Evolutionary conservation across 306 rosid species (phyloP), one percentile per base, ranked within the genome.

Genomic region (Parietaria judaica): DNA sequence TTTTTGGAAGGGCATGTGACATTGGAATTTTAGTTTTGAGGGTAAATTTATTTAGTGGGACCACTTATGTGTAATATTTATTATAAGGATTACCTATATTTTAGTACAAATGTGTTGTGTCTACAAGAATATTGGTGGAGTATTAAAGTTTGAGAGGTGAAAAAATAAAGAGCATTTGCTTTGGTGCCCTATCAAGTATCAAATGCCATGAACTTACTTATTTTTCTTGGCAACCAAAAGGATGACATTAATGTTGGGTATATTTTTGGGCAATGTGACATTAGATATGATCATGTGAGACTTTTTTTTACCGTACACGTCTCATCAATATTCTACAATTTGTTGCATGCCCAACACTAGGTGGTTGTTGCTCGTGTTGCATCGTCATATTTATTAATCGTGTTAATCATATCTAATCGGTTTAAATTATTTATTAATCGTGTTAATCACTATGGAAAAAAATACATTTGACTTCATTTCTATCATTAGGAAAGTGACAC

Each of bases 1-100:
- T 8, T 47, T 55, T 62, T 71, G 65, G 58, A 50, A 60, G 35
- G 80, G 36, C 50, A 36, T 74, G 86, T 86, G 87, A 63, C 70
- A 67, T 47, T 16, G 13, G 23, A 51, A 58, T 62, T 74, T 59
- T 59, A 65, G 12, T 31, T 49, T 11, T 23, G 31, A 23, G 31
- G 31, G 31, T 23, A 23, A 23, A 23, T 36, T 56, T 3, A 5
- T 51, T 14, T 52, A 49, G 13, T 15, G 72, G 86, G 89, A 78
- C 89, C 89, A 83, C 83, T 39, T 8, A 17, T 1, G 51, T 74
- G 62, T 56, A 15, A 23, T 23, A 23, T 23, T 23, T 23, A 23
- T 23, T 23, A 2, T 52, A 61, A 71, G 58, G 66, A 8, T 38
- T 35, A 56, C 57, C 50, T 17, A 10, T 39, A 70, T 7, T 8